Percentiles rank a stretch among this genome's conserved stretches.
These are phyloP conservation scores for Serendipita sp. DNA, from an alignment of 768 basidiomycete species.

Conservation along the genomic window DNA sequence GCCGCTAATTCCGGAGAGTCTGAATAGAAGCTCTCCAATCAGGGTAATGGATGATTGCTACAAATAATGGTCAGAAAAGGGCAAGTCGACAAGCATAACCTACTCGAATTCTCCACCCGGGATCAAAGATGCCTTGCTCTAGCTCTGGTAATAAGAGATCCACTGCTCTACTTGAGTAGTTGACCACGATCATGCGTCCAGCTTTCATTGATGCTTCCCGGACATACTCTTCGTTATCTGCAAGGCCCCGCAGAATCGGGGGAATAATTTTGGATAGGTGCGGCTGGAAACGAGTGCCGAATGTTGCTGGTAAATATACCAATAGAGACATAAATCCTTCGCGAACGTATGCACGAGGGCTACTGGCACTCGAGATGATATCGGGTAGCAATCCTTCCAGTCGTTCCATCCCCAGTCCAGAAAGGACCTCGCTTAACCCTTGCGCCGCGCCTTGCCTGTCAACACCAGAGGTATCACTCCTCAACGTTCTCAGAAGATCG, in stretches of 20 bases:
- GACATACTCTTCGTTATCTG: conserved; percentile 89
- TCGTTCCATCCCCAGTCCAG: conserved; percentile 94
- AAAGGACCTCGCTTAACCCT: conserved; percentile 86
- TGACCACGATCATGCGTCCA: conserved; percentile 94
- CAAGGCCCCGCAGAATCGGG: conserved; percentile 80
- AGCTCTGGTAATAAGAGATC: conserved; percentile 88
- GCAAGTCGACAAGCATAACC: conserved; percentile 16
- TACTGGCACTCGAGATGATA: conserved; percentile 81
- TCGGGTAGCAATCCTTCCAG: conserved; percentile 88
- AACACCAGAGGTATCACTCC: conserved; percentile 85
- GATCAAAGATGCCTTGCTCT: conserved; percentile 87
- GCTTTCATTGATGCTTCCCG: conserved; percentile 96
- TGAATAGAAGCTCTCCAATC: conserved; percentile 91
- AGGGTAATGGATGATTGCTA: conserved; percentile 92
- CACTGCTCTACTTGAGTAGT: conserved; percentile 83
- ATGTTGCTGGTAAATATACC: conserved; percentile 88
- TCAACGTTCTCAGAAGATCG: conserved; percentile 71
- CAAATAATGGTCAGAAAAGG: conserved; percentile 8
- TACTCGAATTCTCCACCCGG: conserved; percentile 88
- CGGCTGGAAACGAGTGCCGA: conserved; percentile 90
- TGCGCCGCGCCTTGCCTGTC: conserved; percentile 97
- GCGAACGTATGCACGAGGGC: conserved; percentile 75
- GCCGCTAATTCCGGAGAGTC: conserved; percentile 86
- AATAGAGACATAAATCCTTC: conserved; percentile 98
- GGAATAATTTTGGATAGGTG: conserved; percentile 88